phyloP scores from a whole-genome alignment of 768 basidiomycete genomes.

The Inosperma sp. region DNA sequence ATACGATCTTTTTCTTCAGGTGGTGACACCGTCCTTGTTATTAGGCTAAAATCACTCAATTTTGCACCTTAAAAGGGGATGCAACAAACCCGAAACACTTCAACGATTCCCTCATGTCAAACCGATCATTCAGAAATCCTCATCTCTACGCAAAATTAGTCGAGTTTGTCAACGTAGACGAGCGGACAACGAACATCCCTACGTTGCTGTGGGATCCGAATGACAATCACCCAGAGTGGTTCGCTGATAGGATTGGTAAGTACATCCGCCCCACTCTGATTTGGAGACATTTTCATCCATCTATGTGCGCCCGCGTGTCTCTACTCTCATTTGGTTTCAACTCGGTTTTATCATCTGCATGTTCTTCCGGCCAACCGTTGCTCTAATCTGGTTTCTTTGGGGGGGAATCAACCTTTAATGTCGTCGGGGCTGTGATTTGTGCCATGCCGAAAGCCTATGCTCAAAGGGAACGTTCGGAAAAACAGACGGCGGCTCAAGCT shows the following conservation, averaged over 20 bases:
- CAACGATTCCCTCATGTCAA: slow-evolving; percentile 92
- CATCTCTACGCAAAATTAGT: slow-evolving; percentile 95
- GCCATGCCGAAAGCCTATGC: slow-evolving; percentile 43
- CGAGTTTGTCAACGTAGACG: slow-evolving; percentile 89
- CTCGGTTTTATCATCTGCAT: not conserved
- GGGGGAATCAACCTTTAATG: too few relatives aligned
- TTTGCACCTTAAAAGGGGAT: slow-evolving; percentile 66
- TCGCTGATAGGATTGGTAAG: slow-evolving; percentile 75
- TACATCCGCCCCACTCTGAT: slow-evolving; percentile 14
- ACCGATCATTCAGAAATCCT: slow-evolving; percentile 91
- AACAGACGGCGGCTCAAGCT: slow-evolving; percentile 47
- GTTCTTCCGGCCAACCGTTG: not conserved
- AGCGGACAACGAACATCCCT: slow-evolving; percentile 81
- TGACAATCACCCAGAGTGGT: slow-evolving; percentile 64
- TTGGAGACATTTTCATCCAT: slow-evolving; percentile 20
- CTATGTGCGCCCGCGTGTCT: not conserved
- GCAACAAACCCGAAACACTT: slow-evolving; percentile 73
- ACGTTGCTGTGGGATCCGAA: slow-evolving; percentile 67
- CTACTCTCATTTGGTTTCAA: slow-evolving; percentile 10
- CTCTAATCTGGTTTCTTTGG: not conserved
- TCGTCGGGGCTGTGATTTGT: too few relatives aligned
- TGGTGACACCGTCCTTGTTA: not conserved
- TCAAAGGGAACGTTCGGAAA: slow-evolving; percentile 63
- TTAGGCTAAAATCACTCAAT: slow-evolving; percentile 78
- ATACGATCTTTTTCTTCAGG: not conserved